Conservation (phyloP, 371 early-diverging fungal species). For the Mucor racemosus region DNA sequence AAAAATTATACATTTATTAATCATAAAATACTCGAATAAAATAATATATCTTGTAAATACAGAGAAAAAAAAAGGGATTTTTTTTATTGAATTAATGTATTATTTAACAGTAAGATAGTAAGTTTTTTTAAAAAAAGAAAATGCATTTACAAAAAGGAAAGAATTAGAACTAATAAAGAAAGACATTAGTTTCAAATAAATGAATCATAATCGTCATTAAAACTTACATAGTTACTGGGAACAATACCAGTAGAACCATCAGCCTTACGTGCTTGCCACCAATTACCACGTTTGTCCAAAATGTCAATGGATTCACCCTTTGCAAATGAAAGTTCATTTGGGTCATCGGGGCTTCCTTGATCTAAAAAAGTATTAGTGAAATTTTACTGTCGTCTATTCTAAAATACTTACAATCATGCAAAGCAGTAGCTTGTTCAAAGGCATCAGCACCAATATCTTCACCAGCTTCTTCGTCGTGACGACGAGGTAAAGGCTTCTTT, state of each 20-base stretch:
- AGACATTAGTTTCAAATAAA: neutral
- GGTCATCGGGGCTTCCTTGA: constrained; percentile 86
- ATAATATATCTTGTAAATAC: neutral
- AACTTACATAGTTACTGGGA: constrained; percentile 86
- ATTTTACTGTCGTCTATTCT: neutral
- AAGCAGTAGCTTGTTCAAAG: constrained; percentile 32
- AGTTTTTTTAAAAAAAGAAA: neutral
- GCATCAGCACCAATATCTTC: constrained; percentile 8
- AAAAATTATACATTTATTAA: neutral
- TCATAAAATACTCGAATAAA: neutral
- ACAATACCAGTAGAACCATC: constrained; percentile 90
- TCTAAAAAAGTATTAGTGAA: constrained; percentile 39
- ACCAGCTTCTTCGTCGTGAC: constrained; percentile 21
- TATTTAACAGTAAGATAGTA: neutral
- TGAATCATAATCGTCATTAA: neutral
- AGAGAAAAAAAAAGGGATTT: neutral
- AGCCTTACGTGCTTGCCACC: constrained; percentile 92
- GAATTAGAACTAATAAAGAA: constrained; percentile 16
- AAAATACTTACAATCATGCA: constrained; percentile 40
- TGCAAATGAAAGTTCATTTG: constrained; percentile 89
- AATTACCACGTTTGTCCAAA: constrained; percentile 90
- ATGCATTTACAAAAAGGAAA: neutral
- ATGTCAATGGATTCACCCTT: constrained; percentile 90
- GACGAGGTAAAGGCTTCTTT: constrained; percentile 19
- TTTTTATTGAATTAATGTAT: neutral